Evolutionary conservation across 768 basidiomycete genomes (phyloP).

Genomic region (Mrakia frigida): DNA sequence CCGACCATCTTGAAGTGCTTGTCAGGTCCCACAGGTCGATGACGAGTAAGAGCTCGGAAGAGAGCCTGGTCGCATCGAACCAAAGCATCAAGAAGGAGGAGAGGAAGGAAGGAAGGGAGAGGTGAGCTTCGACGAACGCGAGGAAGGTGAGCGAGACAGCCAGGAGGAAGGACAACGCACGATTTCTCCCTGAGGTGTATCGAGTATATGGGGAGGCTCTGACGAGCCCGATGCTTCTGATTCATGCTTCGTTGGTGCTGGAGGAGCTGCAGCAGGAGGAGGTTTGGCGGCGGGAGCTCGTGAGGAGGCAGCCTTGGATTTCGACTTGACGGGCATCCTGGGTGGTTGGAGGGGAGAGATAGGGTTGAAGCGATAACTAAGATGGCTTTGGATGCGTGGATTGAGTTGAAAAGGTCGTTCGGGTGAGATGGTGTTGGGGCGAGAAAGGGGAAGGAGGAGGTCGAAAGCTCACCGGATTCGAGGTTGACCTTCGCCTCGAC

Average conservation of each 20-base stretch:
- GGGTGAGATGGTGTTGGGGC: not conserved
- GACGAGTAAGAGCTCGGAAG: conserved; percentile 8
- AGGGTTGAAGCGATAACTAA: not conserved
- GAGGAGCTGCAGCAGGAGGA: not conserved
- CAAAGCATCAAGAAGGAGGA: not conserved
- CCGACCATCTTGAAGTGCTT: conserved; percentile 9
- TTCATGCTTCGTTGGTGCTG: not conserved
- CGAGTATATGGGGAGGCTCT: not conserved
- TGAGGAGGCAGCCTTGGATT: not conserved
- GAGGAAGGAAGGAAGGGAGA: not conserved
- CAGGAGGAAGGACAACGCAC: not conserved
- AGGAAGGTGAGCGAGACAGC: not conserved
- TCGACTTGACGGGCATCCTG: not conserved
- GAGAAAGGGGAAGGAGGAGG: not conserved
- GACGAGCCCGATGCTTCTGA: not conserved
- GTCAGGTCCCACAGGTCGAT: conserved; percentile 16
- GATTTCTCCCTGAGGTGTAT: conserved; percentile 4
- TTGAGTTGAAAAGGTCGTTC: too few species aligned
- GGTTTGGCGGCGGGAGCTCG: not conserved
- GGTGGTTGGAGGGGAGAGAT: not conserved
- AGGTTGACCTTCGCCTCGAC: not conserved
- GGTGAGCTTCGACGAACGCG: not conserved
- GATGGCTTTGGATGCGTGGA: too few species aligned
- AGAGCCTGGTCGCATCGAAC: not conserved
- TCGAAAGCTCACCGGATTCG: not conserved